Conservation (phyloP, 441 rosid species). For the Geranium incanum region DNA sequence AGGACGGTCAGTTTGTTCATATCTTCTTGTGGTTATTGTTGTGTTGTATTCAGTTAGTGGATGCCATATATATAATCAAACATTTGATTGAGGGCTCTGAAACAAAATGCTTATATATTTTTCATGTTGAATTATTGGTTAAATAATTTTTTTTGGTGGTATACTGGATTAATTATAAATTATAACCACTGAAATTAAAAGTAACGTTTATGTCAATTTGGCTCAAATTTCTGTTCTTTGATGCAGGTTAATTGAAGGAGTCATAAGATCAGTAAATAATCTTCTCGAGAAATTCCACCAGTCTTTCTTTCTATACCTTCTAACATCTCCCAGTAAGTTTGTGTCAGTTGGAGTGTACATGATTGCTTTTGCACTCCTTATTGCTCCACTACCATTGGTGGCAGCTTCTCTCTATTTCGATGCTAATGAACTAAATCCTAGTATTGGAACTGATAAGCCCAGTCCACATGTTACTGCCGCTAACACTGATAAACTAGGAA, state of each 20-base stretch:
- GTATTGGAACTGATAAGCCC: constrained; percentile 23
- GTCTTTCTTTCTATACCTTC: constrained; percentile 76
- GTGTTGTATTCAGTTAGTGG: too few relatives aligned
- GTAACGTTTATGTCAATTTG: constrained; percentile 5
- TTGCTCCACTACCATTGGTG: constrained; percentile 80
- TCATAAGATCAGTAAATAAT: constrained; percentile 74
- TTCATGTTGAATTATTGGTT: neutral
- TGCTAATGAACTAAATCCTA: constrained; percentile 31
- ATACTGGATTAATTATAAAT: neutral
- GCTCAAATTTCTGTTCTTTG: constrained; percentile 25
- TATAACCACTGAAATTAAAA: neutral
- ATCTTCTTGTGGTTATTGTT: constrained; percentile 7
- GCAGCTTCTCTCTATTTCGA: constrained; percentile 76
- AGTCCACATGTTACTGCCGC: constrained; percentile 15
- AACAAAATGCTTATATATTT: neutral
- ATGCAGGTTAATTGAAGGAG: constrained; percentile 89
- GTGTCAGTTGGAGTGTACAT: constrained; percentile 92
- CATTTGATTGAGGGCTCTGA: neutral
- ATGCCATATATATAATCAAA: too few relatives aligned
- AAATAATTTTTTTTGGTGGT: constrained; percentile 1
- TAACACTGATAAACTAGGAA: constrained; percentile 19
- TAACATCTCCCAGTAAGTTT: constrained; percentile 76
- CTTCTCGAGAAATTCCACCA: constrained; percentile 96
- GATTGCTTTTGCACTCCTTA: constrained; percentile 84
- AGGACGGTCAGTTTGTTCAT: constrained; percentile 48